Conservation (phyloP, 1,139 yeast genomes). For the Kodamaea sp. region DNA sequence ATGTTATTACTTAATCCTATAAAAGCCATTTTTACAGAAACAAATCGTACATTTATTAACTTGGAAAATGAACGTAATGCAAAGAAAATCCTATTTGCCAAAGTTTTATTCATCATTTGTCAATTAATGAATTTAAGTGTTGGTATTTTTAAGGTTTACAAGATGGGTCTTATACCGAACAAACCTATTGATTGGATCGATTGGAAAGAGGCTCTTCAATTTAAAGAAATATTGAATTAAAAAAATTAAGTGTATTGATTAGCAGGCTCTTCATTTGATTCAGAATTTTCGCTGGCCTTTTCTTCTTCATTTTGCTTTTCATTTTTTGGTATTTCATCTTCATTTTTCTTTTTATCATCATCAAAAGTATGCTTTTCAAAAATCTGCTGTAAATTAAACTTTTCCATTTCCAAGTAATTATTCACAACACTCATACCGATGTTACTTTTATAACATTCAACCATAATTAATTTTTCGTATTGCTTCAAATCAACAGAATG, state of each 20-base stretch:
- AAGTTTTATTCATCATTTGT: slow-evolving; percentile 46
- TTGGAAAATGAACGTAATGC: slow-evolving; percentile 35
- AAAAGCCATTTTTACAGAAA: slow-evolving; percentile 60
- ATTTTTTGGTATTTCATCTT: slow-evolving; percentile 6
- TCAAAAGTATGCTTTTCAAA: slow-evolving; percentile 42
- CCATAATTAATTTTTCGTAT: slow-evolving; percentile 73
- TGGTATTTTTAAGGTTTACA: slow-evolving; percentile 80
- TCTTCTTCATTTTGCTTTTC: slow-evolving; percentile 3
- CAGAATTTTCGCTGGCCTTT: too few species aligned
- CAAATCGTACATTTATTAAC: slow-evolving; percentile 43
- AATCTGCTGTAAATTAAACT: slow-evolving; percentile 62
- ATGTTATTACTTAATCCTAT: slow-evolving; percentile 79
- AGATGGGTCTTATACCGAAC: slow-evolving; percentile 90
- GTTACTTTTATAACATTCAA: slow-evolving; percentile 83
- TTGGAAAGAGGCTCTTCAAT: slow-evolving; percentile 56
- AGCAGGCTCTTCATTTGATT: not conserved
- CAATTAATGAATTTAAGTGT: slow-evolving; percentile 65
- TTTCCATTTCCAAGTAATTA: slow-evolving; percentile 51
- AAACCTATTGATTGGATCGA: slow-evolving; percentile 88
- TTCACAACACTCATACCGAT: slow-evolving; percentile 79
- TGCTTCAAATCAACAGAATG: slow-evolving; percentile 79
- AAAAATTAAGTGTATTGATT: slow-evolving; percentile 2
- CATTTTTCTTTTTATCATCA: slow-evolving; percentile 12
- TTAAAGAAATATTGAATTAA: slow-evolving; percentile 21
- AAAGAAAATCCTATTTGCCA: slow-evolving; percentile 39